A percentile compares a stretch with the other conserved stretches of the same genome.
These are phyloP conservation scores for Postia placenta DNA, from an alignment of 768 basidiomycete species.

Conservation along the genomic window DNA sequence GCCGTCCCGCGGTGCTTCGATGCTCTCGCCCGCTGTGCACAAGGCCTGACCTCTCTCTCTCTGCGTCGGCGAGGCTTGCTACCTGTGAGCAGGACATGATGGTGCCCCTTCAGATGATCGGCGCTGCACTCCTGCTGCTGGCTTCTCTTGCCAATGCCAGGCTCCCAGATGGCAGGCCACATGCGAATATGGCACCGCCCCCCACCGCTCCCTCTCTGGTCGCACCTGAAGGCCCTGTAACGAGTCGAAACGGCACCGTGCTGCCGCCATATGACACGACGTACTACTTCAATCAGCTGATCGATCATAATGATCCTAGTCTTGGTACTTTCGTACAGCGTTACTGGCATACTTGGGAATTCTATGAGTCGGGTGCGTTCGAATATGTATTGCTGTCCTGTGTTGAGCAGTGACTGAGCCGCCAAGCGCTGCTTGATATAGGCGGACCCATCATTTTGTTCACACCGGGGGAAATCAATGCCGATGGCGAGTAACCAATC, in stretches of 20 bases:
- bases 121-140: constrained; percentile 5
- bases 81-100: background rate
- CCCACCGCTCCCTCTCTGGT: constrained; percentile 16
- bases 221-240: constrained; percentile 14
- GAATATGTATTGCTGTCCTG: no score
- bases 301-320: constrained; percentile 50
- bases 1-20: background rate
- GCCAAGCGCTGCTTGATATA: background rate
- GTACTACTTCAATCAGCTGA: constrained; percentile 49
- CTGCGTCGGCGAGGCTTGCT: background rate
- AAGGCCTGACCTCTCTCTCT: background rate
- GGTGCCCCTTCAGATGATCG: constrained; percentile 7
- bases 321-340: constrained; percentile 74
- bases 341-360: constrained; percentile 67
- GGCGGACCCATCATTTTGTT: constrained; percentile 56
- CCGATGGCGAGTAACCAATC: constrained; percentile 28
- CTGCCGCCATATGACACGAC: constrained; percentile 27
- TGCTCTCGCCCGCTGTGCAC: background rate
- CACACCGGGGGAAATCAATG: constrained; percentile 64
- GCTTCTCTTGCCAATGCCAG: constrained; percentile 10
- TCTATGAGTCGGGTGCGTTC: constrained; percentile 38
- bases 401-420: no score
- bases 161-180: constrained; percentile 16
- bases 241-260: constrained; percentile 19
- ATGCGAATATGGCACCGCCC: constrained; percentile 16